Evolutionary conservation across 2,329 filamentous ascomycete species (phyloP).

Genomic region (Trichoderma arundinaceum): DNA sequence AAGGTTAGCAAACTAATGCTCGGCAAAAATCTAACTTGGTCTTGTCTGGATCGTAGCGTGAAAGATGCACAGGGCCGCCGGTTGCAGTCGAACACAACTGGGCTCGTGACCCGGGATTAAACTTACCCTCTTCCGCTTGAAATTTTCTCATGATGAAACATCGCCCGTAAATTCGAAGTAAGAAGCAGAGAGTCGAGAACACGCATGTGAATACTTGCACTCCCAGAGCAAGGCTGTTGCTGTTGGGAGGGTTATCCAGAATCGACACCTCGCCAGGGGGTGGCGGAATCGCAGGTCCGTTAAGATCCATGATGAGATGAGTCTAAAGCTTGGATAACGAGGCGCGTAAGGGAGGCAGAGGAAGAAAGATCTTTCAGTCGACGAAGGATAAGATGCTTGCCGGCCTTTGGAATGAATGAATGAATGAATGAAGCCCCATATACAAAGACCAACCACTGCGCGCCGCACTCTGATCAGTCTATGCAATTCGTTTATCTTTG

Average conservation of each 20-base stretch:
- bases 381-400: neutral
- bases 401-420: neutral
- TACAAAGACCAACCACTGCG: neutral
- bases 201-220: neutral
- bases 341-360: neutral
- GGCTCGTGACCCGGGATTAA: neutral
- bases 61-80: too few relatives aligned
- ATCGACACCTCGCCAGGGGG: conserved; percentile 18
- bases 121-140: conserved; percentile 5
- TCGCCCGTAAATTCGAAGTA: conserved; percentile 12
- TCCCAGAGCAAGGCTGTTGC: conserved; percentile 11
- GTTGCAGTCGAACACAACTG: too few relatives aligned
- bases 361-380: neutral
- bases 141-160: neutral
- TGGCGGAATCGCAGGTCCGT: conserved; percentile 13
- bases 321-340: neutral
- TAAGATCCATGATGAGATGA: conserved; percentile 18
- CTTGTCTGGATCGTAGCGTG: too few relatives aligned
- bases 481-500: neutral
- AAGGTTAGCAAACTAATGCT: neutral
- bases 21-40: too few relatives aligned
- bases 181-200: neutral
- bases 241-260: conserved; percentile 12
- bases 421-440: neutral
- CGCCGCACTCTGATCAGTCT: neutral